phyloP scores from a whole-genome alignment of 2,329 filamentous ascomycete genomes.

The Penicillium concentricum region DNA sequence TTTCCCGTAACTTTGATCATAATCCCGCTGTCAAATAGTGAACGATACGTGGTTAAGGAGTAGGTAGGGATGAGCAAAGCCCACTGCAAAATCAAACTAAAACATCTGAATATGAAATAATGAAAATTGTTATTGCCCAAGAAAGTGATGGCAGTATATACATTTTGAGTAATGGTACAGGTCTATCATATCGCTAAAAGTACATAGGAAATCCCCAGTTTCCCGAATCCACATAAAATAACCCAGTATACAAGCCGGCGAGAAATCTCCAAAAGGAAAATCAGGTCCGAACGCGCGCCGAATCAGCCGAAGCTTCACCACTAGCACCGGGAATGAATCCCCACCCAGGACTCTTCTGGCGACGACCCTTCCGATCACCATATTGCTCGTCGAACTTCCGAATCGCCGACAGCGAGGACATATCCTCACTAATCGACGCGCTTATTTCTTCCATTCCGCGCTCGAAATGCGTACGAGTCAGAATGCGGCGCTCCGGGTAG shows the following conservation, averaged over 20 bases:
- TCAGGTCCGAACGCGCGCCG: constrained; percentile 44
- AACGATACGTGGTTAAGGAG: no score
- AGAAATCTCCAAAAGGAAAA: background rate
- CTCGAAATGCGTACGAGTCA: constrained; percentile 74
- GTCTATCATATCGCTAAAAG: constrained; percentile 34
- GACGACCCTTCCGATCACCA: constrained; percentile 71
- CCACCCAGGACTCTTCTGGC: constrained; percentile 57
- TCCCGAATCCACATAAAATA: background rate
- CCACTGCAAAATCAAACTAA: no score
- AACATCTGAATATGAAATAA: no score
- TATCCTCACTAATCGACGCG: constrained; percentile 90
- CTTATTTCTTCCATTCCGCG: constrained; percentile 84
- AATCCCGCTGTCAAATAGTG: no score
- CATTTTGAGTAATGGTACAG: constrained; percentile 31
- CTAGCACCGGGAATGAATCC: constrained; percentile 48
- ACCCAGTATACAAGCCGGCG: background rate
- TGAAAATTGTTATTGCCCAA: background rate
- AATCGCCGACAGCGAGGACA: constrained; percentile 80
- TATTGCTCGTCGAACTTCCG: constrained; percentile 95
- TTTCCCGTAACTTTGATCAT: no score
- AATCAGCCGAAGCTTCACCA: constrained; percentile 34
- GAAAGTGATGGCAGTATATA: constrained; percentile 14
- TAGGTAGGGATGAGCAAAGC: no score
- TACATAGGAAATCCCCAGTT: constrained; percentile 20
- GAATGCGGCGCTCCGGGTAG: constrained; percentile 67